These are phyloP conservation scores for Pulveroboletus ravenelii DNA, from an alignment of 768 basidiomycete species.

Conservation along the genomic window DNA sequence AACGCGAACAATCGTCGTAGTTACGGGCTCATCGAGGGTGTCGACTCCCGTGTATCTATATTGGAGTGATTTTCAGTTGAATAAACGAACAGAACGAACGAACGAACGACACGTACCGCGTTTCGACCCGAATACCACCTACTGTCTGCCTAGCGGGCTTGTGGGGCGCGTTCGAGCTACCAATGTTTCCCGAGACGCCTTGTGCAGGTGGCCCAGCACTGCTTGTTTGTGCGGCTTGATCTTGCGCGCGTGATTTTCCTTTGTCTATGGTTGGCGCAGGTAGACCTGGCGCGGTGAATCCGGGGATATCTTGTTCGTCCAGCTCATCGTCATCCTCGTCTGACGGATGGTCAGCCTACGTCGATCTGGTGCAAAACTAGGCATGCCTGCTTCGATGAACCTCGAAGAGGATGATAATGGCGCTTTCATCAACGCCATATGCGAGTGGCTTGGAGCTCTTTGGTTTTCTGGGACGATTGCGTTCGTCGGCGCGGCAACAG, in stretches of 20 bases:
- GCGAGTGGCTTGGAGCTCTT: background rate
- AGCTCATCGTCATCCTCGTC: constrained; percentile 77
- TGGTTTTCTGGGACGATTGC: background rate
- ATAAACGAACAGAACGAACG: background rate
- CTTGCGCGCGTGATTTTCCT: constrained; percentile 64
- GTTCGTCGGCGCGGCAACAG: constrained; percentile 11
- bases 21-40: constrained; percentile 90
- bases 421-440: constrained; percentile 34
- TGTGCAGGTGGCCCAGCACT: constrained; percentile 32
- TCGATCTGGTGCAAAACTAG: background rate
- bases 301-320: constrained; percentile 77
- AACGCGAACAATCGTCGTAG: constrained; percentile 76
- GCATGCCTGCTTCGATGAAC: constrained; percentile 74
- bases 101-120: constrained; percentile 51
- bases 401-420: constrained; percentile 62
- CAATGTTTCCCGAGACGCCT: constrained; percentile 67
- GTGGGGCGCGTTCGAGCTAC: constrained; percentile 41
- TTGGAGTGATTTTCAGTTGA: background rate
- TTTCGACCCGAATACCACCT: constrained; percentile 87
- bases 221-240: constrained; percentile 44
- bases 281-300: constrained; percentile 64
- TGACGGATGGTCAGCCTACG: constrained; percentile 9
- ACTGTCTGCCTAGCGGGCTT: constrained; percentile 57
- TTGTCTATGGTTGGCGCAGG: constrained; percentile 50
- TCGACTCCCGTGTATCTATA: constrained; percentile 70